Evolutionary conservation across 2,329 filamentous ascomycete genomes (phyloP).

Genomic region (Aureobasidium namibiae): DNA sequence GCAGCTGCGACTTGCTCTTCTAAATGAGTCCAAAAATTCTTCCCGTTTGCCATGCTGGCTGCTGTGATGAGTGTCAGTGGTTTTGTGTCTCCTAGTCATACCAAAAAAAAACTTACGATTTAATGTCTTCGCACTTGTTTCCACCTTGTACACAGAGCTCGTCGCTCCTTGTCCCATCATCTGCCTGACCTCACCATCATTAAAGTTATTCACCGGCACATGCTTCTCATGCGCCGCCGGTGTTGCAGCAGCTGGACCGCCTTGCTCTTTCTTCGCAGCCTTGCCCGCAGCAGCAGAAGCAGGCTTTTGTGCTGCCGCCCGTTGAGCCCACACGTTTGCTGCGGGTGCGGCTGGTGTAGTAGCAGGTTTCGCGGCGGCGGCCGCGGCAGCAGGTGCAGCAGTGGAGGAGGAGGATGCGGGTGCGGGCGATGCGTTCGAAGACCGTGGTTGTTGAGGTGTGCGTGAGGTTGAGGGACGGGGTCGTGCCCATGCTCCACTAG

Average conservation of each 20-base stretch:
- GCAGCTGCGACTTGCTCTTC: constrained; percentile 35
- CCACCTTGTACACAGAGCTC: constrained; percentile 22
- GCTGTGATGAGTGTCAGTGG: constrained; percentile 13
- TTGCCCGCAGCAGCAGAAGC: neutral
- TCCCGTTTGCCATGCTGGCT: constrained; percentile 35
- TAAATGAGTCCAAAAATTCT: constrained; percentile 38
- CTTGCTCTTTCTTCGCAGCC: neutral
- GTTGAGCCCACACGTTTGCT: constrained; percentile 9
- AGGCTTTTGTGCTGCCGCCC: neutral
- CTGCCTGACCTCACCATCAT: constrained; percentile 34
- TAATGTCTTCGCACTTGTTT: constrained; percentile 22
- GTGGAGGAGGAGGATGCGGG: neutral
- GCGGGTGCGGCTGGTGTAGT: neutral
- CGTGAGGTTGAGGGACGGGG: neutral
- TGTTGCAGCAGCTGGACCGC: neutral
- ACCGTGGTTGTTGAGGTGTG: constrained; percentile 2
- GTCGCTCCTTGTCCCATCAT: constrained; percentile 28
- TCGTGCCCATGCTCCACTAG: constrained; percentile 6
- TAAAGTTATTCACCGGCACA: constrained; percentile 30
- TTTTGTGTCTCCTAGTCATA: neutral
- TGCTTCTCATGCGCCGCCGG: constrained; percentile 20
- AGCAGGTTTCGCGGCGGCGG: neutral
- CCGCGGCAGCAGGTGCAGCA: neutral
- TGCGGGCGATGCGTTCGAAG: constrained; percentile 4
- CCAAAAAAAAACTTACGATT: constrained; percentile 21